Evolutionary conservation across 106 monocot genomes (phyloP).

Genomic region (Ottelia alismoides): DNA sequence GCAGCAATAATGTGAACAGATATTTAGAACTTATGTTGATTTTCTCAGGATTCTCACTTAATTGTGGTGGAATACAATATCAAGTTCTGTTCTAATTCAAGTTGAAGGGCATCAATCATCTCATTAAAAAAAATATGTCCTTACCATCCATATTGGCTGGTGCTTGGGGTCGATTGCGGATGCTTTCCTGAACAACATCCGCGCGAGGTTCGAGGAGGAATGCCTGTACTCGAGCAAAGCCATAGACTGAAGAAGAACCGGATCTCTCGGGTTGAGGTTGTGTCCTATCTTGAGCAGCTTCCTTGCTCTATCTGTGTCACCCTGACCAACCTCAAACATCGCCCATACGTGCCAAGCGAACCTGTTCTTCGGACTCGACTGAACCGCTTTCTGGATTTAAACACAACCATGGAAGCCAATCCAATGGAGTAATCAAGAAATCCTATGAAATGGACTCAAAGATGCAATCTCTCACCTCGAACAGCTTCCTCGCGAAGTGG

Average conservation of each 20-base stretch:
- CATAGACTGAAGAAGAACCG: conserved; percentile 92
- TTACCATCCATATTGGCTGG: conserved; percentile 97
- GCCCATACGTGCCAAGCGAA: conserved; percentile 99
- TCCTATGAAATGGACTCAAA: no score
- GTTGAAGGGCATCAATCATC: no score
- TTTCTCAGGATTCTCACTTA: no score
- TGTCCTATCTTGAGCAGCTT: conserved; percentile 93
- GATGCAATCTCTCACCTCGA: no score
- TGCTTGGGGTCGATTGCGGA: conserved; percentile 76
- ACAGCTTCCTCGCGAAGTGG: conserved; percentile 48
- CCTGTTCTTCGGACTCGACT: conserved; percentile 95
- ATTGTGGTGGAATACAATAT: no score
- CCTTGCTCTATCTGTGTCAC: conserved; percentile 60
- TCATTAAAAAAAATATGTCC: no score
- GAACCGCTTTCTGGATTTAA: conserved; percentile 72
- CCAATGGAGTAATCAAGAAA: no score
- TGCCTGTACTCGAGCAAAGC: conserved; percentile 90
- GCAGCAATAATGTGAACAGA: no score
- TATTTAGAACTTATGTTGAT: no score
- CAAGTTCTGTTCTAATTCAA: no score
- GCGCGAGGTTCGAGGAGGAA: conserved; percentile 71
- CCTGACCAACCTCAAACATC: conserved; percentile 76
- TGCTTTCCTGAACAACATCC: conserved; percentile 72
- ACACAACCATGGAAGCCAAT: no score
- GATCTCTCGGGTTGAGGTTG: conserved; percentile 87